Evolutionary conservation across 495 filamentous ascomycete genomes (phyloP).

Genomic region (Poronia punctata): DNA sequence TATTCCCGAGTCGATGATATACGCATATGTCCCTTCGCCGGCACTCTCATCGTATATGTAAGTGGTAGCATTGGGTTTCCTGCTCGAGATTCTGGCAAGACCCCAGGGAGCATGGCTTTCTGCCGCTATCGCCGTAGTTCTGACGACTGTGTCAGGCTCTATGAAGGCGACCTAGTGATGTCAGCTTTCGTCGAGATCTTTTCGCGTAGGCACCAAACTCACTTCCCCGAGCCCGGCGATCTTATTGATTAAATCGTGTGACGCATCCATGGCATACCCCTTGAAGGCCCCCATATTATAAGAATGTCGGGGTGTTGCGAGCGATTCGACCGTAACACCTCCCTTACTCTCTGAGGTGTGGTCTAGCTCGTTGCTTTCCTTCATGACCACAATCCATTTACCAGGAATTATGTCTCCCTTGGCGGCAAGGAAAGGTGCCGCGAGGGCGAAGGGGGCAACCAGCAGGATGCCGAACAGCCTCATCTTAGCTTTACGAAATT

Average conservation of each 20-base stretch:
- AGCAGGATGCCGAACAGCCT: conserved; percentile 18
- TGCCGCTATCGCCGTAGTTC: conserved; percentile 6
- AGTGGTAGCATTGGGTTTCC: conserved; percentile 19
- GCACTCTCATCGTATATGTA: conserved; percentile 40
- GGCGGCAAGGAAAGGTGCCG: conserved; percentile 28
- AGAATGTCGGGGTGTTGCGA: conserved; percentile 24
- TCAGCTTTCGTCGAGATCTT: neutral
- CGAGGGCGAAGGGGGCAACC: conserved; percentile 12
- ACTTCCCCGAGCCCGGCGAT: conserved; percentile 34
- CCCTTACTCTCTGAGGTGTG: conserved; percentile 17
- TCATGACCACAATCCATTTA: conserved; percentile 52
- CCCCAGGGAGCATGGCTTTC: conserved; percentile 38
- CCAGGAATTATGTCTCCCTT: conserved; percentile 33
- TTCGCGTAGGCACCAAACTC: conserved; percentile 4
- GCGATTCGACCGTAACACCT: conserved; percentile 14
- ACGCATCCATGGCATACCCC: conserved; percentile 32
- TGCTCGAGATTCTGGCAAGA: conserved; percentile 35
- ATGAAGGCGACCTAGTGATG: conserved; percentile 18
- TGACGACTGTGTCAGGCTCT: conserved; percentile 17
- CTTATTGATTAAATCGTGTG: conserved; percentile 28
- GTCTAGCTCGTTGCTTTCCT: conserved; percentile 20
- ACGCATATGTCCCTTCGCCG: conserved; percentile 35
- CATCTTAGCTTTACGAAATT: conserved; percentile 20
- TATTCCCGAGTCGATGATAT: conserved; percentile 46
- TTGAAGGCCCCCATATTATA: conserved; percentile 34